phyloP scores from a whole-genome alignment of 148 eudicot species.

The Camellia japonica region DNA sequence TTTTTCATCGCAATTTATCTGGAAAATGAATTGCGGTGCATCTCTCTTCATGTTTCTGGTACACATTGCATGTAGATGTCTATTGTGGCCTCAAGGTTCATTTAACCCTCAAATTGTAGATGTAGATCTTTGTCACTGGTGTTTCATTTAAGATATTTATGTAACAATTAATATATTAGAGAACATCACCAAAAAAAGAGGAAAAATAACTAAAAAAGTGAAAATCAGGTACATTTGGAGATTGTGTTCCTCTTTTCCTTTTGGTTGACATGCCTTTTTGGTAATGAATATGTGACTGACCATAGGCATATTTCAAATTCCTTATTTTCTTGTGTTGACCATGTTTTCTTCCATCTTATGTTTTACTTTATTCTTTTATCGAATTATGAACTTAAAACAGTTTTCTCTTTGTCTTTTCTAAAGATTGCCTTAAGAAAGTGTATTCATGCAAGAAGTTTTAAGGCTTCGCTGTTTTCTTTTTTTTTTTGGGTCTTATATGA shows the following conservation, averaged over 20 bases:
- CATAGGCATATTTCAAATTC: slow-evolving; percentile 1
- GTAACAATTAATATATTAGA: neutral
- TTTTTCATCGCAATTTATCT: slow-evolving; percentile 3
- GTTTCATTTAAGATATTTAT: neutral
- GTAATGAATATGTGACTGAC: neutral
- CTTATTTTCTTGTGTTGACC: neutral
- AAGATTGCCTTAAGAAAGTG: neutral
- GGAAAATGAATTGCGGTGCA: neutral
- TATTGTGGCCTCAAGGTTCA: neutral
- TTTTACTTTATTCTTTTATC: neutral
- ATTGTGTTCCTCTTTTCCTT: neutral
- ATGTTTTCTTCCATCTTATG: neutral
- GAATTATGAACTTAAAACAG: neutral
- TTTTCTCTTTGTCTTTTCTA: neutral
- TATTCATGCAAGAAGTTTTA: neutral
- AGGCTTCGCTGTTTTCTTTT: neutral
- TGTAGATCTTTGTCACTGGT: neutral
- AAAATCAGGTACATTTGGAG: neutral
- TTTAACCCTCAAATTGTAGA: slow-evolving; percentile 4
- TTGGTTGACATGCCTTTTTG: neutral
- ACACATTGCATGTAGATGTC: neutral
- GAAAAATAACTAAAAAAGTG: neutral
- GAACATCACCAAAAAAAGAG: neutral
- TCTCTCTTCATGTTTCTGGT: neutral
- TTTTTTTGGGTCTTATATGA: neutral